phyloP scores from a whole-genome alignment of 345 rosid genomes.

The Citrus hindsii region DNA sequence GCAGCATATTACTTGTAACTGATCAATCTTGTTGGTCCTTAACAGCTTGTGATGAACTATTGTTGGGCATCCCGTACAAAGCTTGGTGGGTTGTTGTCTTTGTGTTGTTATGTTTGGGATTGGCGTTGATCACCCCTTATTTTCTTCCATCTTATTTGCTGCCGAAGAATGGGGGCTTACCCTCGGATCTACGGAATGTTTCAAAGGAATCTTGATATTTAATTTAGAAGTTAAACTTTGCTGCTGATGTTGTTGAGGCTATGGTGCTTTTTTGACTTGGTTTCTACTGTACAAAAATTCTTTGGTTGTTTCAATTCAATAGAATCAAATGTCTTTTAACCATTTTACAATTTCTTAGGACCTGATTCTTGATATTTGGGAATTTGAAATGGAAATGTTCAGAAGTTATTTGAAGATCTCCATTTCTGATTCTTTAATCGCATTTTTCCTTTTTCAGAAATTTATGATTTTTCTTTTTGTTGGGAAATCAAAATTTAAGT shows the following conservation, averaged over 20 bases:
- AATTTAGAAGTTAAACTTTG: not conserved
- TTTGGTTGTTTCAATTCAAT: not conserved
- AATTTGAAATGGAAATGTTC: too few relatives aligned
- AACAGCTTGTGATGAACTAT: constrained; percentile 78
- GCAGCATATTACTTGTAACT: not conserved
- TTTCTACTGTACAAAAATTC: not conserved
- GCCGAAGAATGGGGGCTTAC: constrained; percentile 20
- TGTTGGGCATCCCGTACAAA: constrained; percentile 64
- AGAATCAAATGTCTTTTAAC: too few relatives aligned
- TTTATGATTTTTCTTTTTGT: too few relatives aligned
- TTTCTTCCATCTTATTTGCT: constrained; percentile 54
- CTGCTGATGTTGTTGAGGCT: not conserved
- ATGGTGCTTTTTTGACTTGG: not conserved
- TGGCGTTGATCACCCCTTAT: constrained; percentile 48
- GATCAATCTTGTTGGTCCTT: not conserved
- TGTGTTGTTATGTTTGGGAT: constrained; percentile 54
- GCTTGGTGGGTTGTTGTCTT: constrained; percentile 66
- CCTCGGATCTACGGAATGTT: constrained; percentile 2
- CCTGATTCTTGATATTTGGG: too few relatives aligned
- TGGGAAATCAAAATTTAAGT: too few relatives aligned
- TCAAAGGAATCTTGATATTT: constrained; percentile 36
- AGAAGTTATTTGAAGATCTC: too few relatives aligned
- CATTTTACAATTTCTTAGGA: too few relatives aligned
- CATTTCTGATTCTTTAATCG: too few relatives aligned
- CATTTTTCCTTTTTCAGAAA: too few relatives aligned